A percentile compares a stretch with the other conserved stretches of the same genome.
Evolutionary conservation across 129 eudicot species (phyloP).

Genomic region (Rutidosis leptorrhynchoides): DNA sequence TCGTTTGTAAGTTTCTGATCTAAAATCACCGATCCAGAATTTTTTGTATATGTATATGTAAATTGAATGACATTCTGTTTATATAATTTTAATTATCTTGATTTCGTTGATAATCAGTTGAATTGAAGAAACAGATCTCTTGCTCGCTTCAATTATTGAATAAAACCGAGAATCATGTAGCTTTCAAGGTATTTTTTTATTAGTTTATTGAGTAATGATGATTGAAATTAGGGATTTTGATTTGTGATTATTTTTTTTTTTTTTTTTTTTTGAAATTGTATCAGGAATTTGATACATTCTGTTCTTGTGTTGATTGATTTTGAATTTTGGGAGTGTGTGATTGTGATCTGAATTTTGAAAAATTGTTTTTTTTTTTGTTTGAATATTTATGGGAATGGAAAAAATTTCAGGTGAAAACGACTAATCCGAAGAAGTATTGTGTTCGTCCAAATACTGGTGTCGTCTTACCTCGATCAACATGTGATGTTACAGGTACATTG

Average conservation of each 20-base stretch:
- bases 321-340: background rate
- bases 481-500: constrained; percentile 68
- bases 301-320: constrained; percentile 29
- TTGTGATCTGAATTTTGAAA: background rate
- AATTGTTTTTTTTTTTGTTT: background rate
- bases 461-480: constrained; percentile 71
- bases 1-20: constrained; percentile 49
- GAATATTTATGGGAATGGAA: background rate
- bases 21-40: background rate
- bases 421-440: constrained; percentile 95
- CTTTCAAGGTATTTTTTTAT: constrained; percentile 72
- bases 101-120: constrained; percentile 56
- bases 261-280: constrained; percentile 8
- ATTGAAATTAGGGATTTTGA: constrained; percentile 10
- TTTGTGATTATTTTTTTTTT: too few species aligned
- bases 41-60: constrained; percentile 46
- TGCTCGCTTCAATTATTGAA: constrained; percentile 71
- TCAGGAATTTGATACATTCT: constrained; percentile 54
- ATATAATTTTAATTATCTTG: background rate
- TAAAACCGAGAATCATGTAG: constrained; percentile 76
- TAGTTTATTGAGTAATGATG: background rate
- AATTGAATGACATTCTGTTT: background rate
- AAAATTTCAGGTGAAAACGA: constrained; percentile 68
- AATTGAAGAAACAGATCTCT: constrained; percentile 86
- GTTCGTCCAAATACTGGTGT: constrained; percentile 94